These are phyloP conservation scores for Colletotrichum abscissum DNA, from an alignment of 2,329 filamentous ascomycete genomes.

Conservation along the genomic window DNA sequence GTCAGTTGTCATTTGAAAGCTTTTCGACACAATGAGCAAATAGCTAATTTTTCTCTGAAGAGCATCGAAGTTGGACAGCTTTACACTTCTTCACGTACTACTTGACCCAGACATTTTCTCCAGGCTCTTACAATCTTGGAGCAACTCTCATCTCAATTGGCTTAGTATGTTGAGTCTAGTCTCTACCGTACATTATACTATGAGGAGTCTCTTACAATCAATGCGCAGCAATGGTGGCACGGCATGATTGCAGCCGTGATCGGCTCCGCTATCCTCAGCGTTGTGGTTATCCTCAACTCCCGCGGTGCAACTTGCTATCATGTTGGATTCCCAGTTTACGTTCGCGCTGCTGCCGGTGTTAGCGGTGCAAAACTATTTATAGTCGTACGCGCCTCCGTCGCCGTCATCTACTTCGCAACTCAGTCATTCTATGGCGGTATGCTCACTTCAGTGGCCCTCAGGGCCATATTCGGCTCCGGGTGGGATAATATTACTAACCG, in stretches of 20 bases:
- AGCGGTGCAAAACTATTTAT: constrained; percentile 53
- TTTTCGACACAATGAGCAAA: neutral
- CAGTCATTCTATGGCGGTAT: constrained; percentile 48
- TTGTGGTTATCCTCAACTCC: constrained; percentile 48
- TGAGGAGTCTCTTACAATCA: neutral
- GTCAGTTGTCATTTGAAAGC: neutral
- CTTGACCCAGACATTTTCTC: constrained; percentile 46
- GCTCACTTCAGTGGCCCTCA: constrained; percentile 46
- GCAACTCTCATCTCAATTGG: constrained; percentile 44
- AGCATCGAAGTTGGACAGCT: constrained; percentile 38
- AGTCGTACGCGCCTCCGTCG: constrained; percentile 46
- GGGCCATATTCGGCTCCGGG: constrained; percentile 49
- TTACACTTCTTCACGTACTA: constrained; percentile 47
- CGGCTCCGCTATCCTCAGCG: constrained; percentile 44
- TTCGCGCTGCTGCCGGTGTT: constrained; percentile 46
- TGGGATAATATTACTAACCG: constrained; percentile 57
- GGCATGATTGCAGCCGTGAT: constrained; percentile 45
- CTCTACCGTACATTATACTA: too few relatives aligned
- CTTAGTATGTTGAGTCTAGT: constrained; percentile 33
- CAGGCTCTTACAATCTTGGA: constrained; percentile 47
- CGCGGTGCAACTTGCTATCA: constrained; percentile 48
- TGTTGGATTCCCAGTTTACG: constrained; percentile 49
- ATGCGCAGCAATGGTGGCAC: constrained; percentile 42
- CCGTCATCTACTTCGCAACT: constrained; percentile 51
- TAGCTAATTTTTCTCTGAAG: neutral